Evolutionary conservation across 495 filamentous ascomycete species (phyloP).

Genomic region (Penicillium steckii): DNA sequence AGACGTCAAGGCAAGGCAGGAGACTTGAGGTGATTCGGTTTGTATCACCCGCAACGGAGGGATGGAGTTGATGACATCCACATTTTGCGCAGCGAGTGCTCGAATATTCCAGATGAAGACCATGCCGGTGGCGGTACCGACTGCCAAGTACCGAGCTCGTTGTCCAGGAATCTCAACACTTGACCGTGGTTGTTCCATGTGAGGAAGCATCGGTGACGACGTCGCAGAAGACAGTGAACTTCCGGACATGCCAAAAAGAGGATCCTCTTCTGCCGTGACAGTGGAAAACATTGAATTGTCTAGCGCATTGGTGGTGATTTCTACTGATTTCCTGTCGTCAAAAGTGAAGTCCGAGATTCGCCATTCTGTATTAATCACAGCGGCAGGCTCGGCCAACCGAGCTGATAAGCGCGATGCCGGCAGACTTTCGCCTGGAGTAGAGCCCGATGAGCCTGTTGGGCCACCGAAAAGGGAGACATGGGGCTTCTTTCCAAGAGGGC

Average conservation of each 20-base stretch:
- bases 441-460: slow-evolving; percentile 11
- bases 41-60: slow-evolving; percentile 77
- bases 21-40: slow-evolving; percentile 87
- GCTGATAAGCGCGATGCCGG: slow-evolving; percentile 34
- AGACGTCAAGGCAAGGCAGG: slow-evolving; percentile 81
- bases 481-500: neutral
- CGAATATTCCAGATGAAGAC: slow-evolving; percentile 87
- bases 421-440: slow-evolving; percentile 8
- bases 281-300: slow-evolving; percentile 73
- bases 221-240: slow-evolving; percentile 57
- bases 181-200: slow-evolving; percentile 43
- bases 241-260: slow-evolving; percentile 56
- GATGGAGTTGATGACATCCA: slow-evolving; percentile 51
- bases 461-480: slow-evolving; percentile 40
- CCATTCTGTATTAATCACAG: slow-evolving; percentile 51
- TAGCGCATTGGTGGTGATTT: slow-evolving; percentile 71
- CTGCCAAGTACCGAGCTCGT: slow-evolving; percentile 74
- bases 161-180: slow-evolving; percentile 71
- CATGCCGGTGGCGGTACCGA: slow-evolving; percentile 75
- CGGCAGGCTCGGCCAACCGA: slow-evolving; percentile 12
- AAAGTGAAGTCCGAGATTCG: slow-evolving; percentile 56
- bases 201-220: slow-evolving; percentile 53
- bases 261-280: slow-evolving; percentile 74
- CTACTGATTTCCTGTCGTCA: slow-evolving; percentile 46
- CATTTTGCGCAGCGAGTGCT: slow-evolving; percentile 50